phyloP scores from a whole-genome alignment of 2,329 filamentous ascomycete species.

The Phoma sp. region DNA sequence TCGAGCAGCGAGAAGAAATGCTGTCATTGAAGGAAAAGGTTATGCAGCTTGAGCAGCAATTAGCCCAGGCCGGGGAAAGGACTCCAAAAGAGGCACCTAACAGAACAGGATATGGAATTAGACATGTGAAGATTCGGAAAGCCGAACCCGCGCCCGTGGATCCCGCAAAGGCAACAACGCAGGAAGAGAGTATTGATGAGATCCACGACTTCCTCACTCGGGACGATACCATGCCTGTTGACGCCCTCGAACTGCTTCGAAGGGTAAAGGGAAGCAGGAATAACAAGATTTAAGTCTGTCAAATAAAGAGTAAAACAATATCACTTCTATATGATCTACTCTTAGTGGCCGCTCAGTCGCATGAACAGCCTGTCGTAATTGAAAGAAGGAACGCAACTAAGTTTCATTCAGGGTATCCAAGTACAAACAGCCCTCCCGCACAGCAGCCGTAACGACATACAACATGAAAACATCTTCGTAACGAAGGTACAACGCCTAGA shows the following conservation, averaged over 20 bases:
- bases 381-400: neutral
- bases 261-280: neutral
- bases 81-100: too few relatives aligned
- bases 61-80: neutral
- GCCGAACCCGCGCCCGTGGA: too few relatives aligned
- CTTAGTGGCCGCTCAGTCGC: too few relatives aligned
- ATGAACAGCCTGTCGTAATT: too few relatives aligned
- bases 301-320: neutral
- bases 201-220: neutral
- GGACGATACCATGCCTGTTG: neutral
- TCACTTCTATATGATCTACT: too few relatives aligned
- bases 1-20: neutral
- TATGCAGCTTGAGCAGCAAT: neutral
- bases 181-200: neutral
- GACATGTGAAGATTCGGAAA: too few relatives aligned
- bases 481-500: neutral
- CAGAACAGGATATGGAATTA: too few relatives aligned
- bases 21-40: neutral
- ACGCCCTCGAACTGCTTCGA: neutral
- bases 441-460: conserved; percentile 8
- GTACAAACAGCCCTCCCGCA: neutral
- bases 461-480: neutral
- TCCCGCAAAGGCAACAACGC: neutral
- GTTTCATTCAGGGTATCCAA: conserved; percentile 10
- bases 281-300: neutral